Evolutionary conservation across 805 yeast genomes (phyloP).

Genomic region (Kuraishia hungarica): DNA sequence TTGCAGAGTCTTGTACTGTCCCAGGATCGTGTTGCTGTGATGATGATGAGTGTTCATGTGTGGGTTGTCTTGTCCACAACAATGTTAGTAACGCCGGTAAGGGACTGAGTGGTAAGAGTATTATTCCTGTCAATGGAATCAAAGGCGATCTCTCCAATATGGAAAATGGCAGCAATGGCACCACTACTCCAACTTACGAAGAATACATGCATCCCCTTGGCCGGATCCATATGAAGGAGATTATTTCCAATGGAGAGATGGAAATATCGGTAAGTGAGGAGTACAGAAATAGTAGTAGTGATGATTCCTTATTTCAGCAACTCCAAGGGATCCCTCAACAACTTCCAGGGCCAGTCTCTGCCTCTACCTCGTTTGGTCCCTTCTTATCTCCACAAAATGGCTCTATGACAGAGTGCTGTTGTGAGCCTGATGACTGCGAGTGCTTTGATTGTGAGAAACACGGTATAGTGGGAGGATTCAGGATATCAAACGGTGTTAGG

Average conservation of each 20-base stretch:
- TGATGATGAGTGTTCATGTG: constrained; percentile 21
- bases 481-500: constrained; percentile 18
- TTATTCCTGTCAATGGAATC: not conserved
- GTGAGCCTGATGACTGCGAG: constrained; percentile 22
- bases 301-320: not conserved
- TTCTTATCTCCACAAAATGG: not conserved
- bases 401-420: constrained; percentile 17
- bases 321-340: not conserved
- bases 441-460: constrained; percentile 25
- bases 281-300: not conserved
- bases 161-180: not conserved
- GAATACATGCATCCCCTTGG: not conserved
- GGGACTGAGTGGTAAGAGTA: not conserved
- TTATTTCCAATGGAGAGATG: not conserved
- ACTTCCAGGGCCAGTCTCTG: not conserved
- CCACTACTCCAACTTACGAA: not conserved
- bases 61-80: constrained; percentile 21
- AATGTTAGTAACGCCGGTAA: not conserved
- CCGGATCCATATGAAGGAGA: not conserved
- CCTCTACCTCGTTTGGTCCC: not conserved
- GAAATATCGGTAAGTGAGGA: not conserved
- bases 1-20: constrained; percentile 23
- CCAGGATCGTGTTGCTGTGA: constrained; percentile 26
- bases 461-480: constrained; percentile 22
- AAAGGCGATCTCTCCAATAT: not conserved